phyloP scores from a whole-genome alignment of 495 filamentous ascomycete genomes.

The Pyrenula massariospora region DNA sequence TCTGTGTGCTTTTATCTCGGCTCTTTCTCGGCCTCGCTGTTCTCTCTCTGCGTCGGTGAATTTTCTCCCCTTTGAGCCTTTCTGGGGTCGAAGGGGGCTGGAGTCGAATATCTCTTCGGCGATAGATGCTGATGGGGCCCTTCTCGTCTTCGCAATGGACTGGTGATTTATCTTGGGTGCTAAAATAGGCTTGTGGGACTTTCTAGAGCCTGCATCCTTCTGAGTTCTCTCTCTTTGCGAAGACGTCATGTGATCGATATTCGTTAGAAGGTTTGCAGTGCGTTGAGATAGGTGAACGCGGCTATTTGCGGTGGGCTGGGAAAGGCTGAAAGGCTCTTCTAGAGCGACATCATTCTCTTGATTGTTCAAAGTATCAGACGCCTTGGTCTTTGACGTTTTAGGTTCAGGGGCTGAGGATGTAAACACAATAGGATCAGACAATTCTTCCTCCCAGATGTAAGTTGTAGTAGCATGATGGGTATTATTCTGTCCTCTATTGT shows the following conservation, averaged over 20 bases:
- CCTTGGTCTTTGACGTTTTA: constrained; percentile 2
- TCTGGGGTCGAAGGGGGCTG: background rate
- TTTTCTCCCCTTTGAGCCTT: constrained; percentile 20
- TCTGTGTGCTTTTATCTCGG: constrained; percentile 31
- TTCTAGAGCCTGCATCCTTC: background rate
- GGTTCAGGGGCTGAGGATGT: constrained; percentile 33
- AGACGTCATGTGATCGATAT: constrained; percentile 6
- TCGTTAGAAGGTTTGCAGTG: constrained; percentile 28
- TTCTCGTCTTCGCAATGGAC: background rate
- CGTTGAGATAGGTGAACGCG: constrained; percentile 7
- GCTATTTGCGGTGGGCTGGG: background rate
- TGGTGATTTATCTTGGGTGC: background rate
- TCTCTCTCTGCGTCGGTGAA: constrained; percentile 33
- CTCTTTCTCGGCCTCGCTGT: constrained; percentile 41
- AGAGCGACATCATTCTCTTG: constrained; percentile 21
- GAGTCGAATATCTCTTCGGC: background rate
- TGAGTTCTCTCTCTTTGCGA: background rate
- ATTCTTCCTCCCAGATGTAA: constrained; percentile 13
- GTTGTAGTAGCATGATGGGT: constrained; percentile 1
- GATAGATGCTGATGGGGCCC: background rate
- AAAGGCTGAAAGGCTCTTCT: constrained; percentile 1
- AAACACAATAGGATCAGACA: constrained; percentile 41
- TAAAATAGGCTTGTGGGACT: background rate
- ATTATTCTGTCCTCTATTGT: background rate
- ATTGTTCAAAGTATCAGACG: constrained; percentile 20